phyloP scores from a whole-genome alignment of 768 basidiomycete genomes.

The Heimioporus sp. region DNA sequence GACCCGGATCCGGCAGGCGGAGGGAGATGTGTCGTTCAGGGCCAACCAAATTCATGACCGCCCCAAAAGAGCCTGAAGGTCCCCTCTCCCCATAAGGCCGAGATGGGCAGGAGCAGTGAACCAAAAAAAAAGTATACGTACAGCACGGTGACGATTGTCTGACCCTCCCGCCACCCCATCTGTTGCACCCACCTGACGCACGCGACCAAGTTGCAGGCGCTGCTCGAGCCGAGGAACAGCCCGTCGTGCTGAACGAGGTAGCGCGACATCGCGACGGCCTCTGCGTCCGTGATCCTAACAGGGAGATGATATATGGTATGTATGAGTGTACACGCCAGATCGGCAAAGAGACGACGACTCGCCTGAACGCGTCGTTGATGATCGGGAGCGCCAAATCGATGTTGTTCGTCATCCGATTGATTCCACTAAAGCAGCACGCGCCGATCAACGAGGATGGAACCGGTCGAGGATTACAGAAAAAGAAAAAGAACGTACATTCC shows the following conservation, averaged over 20 bases:
- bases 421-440: constrained; percentile 55
- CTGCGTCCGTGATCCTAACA: constrained; percentile 81
- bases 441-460: not conserved
- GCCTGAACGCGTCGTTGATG: constrained; percentile 84
- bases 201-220: constrained; percentile 94
- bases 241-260: constrained; percentile 91
- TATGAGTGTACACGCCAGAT: not conserved
- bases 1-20: too few relatives aligned
- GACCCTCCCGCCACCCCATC: constrained; percentile 64
- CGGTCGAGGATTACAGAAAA: constrained; percentile 10
- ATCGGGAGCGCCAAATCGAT: constrained; percentile 80
- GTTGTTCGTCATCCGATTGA: constrained; percentile 91
- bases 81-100: too few relatives aligned
- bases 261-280: constrained; percentile 95
- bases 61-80: too few relatives aligned
- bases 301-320: too few relatives aligned
- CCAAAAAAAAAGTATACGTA: constrained; percentile 27
- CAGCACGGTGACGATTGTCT: constrained; percentile 84
- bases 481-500: constrained; percentile 58
- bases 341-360: not conserved
- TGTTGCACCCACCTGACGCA: constrained; percentile 77
- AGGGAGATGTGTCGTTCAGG: too few relatives aligned
- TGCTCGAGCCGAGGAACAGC: constrained; percentile 92
- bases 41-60: too few relatives aligned
- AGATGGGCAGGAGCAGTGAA: too few relatives aligned